Percentiles rank a stretch among this genome's conserved stretches.
These are phyloP conservation scores for Catunica adiposa DNA, from an alignment of 2,329 filamentous ascomycete genomes.

Conservation along the genomic window DNA sequence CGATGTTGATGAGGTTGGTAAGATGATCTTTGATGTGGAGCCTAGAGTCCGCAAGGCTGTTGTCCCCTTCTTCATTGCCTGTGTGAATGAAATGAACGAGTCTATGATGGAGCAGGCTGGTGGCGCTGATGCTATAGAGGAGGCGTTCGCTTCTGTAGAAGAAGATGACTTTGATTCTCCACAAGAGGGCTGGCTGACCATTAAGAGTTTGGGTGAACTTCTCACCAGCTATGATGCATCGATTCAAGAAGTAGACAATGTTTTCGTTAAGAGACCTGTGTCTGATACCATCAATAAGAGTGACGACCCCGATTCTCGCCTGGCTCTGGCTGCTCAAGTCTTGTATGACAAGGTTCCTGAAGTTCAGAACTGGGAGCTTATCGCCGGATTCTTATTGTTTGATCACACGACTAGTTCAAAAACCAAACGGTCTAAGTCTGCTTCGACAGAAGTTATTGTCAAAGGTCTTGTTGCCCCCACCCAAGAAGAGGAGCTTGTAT, in stretches of 20 bases:
- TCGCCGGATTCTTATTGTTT: conserved; percentile 80
- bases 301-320: conserved; percentile 57
- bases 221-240: conserved; percentile 56
- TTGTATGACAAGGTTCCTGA: conserved; percentile 71
- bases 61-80: conserved; percentile 77
- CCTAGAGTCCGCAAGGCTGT: conserved; percentile 73
- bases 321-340: conserved; percentile 70
- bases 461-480: conserved; percentile 58
- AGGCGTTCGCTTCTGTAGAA: conserved; percentile 53
- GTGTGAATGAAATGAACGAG: conserved; percentile 67
- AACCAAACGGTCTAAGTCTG: conserved; percentile 26
- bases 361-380: conserved; percentile 69
- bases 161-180: conserved; percentile 63
- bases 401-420: conserved; percentile 60
- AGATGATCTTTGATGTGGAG: conserved; percentile 79
- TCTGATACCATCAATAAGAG: conserved; percentile 43
- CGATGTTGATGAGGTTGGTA: conserved; percentile 77
- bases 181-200: conserved; percentile 70
- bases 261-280: conserved; percentile 20
- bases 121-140: conserved; percentile 59
- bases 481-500: conserved; percentile 62
- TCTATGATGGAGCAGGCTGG: conserved; percentile 69
- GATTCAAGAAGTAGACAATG: conserved; percentile 10
- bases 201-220: conserved; percentile 78
- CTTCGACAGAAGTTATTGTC: conserved; percentile 41